These are phyloP conservation scores for Massarina eburnea DNA, from an alignment of 2,329 filamentous ascomycete species.

Conservation along the genomic window DNA sequence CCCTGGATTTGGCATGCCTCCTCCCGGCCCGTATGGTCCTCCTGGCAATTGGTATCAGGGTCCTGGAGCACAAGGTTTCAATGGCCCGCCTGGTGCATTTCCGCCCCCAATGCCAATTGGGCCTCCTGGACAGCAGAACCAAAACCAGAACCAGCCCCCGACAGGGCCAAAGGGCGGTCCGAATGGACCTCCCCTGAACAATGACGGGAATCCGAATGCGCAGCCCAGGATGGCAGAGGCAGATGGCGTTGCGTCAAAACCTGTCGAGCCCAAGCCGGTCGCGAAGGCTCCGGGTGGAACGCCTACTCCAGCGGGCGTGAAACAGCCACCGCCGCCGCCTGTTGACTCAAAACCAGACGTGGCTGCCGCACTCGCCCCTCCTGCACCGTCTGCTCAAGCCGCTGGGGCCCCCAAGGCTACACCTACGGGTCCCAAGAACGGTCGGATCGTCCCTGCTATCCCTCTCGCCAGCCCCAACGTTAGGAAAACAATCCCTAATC, in stretches of 20 bases:
- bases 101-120: slow-evolving; percentile 62
- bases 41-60: slow-evolving; percentile 73
- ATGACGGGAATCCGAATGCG: slow-evolving; percentile 29
- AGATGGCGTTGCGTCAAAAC: slow-evolving; percentile 47
- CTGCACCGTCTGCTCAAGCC: slow-evolving; percentile 41
- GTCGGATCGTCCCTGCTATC: slow-evolving; percentile 65
- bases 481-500: slow-evolving; percentile 41
- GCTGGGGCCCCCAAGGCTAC: slow-evolving; percentile 39
- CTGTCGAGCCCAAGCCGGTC: slow-evolving; percentile 57
- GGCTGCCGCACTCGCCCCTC: slow-evolving; percentile 58
- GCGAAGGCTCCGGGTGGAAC: slow-evolving; percentile 40
- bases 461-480: slow-evolving; percentile 57
- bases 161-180: slow-evolving; percentile 41
- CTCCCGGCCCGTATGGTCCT: slow-evolving; percentile 63
- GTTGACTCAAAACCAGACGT: slow-evolving; percentile 69
- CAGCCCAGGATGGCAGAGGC: slow-evolving; percentile 48
- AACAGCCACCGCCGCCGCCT: slow-evolving; percentile 63
- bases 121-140: slow-evolving; percentile 52
- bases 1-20: slow-evolving; percentile 64
- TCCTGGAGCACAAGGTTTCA: slow-evolving; percentile 73
- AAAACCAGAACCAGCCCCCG: slow-evolving; percentile 41
- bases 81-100: slow-evolving; percentile 66
- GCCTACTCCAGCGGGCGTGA: slow-evolving; percentile 44
- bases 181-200: slow-evolving; percentile 28
- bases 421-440: slow-evolving; percentile 48